Conservation (phyloP, 2,329 filamentous ascomycete species). For the Erysiphe neolycopersici region DNA sequence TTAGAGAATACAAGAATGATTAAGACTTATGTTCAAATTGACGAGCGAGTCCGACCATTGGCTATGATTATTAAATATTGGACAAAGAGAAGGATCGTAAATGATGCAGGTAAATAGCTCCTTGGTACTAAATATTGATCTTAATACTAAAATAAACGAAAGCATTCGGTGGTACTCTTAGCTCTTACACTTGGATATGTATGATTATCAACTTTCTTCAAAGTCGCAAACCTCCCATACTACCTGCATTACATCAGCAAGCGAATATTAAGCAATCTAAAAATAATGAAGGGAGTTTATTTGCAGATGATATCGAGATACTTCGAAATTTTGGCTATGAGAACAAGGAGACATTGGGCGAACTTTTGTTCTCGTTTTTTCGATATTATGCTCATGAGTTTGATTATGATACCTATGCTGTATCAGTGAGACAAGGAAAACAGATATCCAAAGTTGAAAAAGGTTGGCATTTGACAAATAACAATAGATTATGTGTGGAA, state of each 20-base stretch:
- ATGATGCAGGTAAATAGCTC: conserved; percentile 64
- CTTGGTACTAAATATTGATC: background rate
- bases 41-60: conserved; percentile 67
- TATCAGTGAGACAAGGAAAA: conserved; percentile 65
- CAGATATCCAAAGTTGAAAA: conserved; percentile 62
- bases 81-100: conserved; percentile 77
- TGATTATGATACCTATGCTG: conserved; percentile 58
- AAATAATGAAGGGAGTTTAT: conserved; percentile 44
- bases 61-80: conserved; percentile 97
- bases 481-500: conserved; percentile 78
- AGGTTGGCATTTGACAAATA: conserved; percentile 55
- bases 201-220: conserved; percentile 94
- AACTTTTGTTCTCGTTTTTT: conserved; percentile 88
- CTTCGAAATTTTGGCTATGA: conserved; percentile 46
- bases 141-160: conserved; percentile 1
- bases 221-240: conserved; percentile 53
- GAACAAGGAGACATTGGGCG: conserved; percentile 61
- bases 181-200: conserved; percentile 98
- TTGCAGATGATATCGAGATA: conserved; percentile 62
- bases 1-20: conserved; percentile 97
- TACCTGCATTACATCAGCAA: conserved; percentile 63
- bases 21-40: conserved; percentile 81
- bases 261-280: conserved; percentile 32
- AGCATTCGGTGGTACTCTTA: conserved; percentile 84
- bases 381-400: conserved; percentile 84